These are phyloP conservation scores for Yamadazyma olivae DNA, from an alignment of 805 yeast genomes.

Conservation along the genomic window DNA sequence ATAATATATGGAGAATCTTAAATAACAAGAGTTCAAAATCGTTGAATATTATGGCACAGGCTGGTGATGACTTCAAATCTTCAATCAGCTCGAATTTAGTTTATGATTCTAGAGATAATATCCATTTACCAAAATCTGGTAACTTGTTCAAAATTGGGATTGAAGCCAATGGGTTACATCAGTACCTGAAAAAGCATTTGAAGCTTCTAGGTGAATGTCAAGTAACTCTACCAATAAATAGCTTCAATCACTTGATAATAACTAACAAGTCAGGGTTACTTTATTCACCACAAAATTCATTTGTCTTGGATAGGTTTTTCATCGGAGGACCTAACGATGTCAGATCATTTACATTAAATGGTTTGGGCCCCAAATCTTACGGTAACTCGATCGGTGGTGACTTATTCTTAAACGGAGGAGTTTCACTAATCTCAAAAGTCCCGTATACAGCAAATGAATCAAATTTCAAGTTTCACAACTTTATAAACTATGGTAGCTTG, in stretches of 20 bases:
- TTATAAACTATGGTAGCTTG: conserved; percentile 47
- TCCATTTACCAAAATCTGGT: conserved; percentile 44
- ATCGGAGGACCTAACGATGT: conserved; percentile 62
- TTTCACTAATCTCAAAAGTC: conserved; percentile 40
- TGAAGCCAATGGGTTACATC: conserved; percentile 32
- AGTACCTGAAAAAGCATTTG: conserved; percentile 30
- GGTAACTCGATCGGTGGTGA: conserved; percentile 54
- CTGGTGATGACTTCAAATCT: conserved; percentile 47
- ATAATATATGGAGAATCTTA: conserved; percentile 42
- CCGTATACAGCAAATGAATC: conserved; percentile 42
- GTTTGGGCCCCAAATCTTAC: conserved; percentile 53
- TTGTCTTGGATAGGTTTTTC: conserved; percentile 50
- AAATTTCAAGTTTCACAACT: conserved; percentile 47
- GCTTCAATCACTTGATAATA: conserved; percentile 19
- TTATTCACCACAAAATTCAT: conserved; percentile 17
- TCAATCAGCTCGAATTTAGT: conserved; percentile 36
- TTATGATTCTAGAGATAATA: conserved; percentile 45
- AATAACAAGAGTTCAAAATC: conserved; percentile 27
- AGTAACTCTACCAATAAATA: conserved; percentile 21
- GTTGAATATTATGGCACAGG: conserved; percentile 30
- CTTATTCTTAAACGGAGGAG: conserved; percentile 43
- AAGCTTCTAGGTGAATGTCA: conserved; percentile 42
- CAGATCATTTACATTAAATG: conserved; percentile 49
- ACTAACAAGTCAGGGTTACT: conserved; percentile 34
- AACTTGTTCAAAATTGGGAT: conserved; percentile 30